Evolutionary conservation across 2,329 filamentous ascomycete genomes (phyloP), one percentile per base, ranked within the genome.

Genomic region (Aureobasidium uvarum): DNA sequence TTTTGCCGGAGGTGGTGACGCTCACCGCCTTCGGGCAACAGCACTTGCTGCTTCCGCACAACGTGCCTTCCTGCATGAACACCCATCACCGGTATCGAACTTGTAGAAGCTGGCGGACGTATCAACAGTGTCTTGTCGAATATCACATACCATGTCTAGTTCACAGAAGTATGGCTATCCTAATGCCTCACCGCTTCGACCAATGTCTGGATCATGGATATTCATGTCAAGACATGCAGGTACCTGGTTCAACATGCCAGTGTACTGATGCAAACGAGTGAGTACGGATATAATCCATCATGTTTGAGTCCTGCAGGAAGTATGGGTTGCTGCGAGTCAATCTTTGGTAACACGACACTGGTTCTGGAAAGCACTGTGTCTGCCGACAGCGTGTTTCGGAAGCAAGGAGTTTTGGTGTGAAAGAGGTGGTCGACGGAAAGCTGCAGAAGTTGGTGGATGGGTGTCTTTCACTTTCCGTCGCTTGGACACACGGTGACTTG

Each of bases 21-120:
- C 25, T 46, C 55, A 59, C 55, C 41, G 55, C 55, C 55, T 59
- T 20, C 28, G 55, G 55, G 18, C 41, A 36, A 18, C 55, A 36
- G 41, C 55, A 46, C 28, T 41, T 41, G 38, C 39, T 43, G 38
- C 8, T 14, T 46, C 23, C 18, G 25, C n/a, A 55, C 52, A 58
- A 46, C 55, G 36, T 46, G 55, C 41, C 39, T 43, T 43, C n/a
- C 55, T 16, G 25, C 39, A 59, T 33, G 25, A 46, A n/a, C 23
- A 14, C 6, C 5, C 16, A 28, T 13, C 31, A 13, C 13, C 10
- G 20, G 16, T 5, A 20, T 7, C 20, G 36, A 3, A 36, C 25
- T 51, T 33, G 28, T 54, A 50, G 25, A 31, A 36, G 18, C 10
- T 13, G 28, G 31, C 2, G 31, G 8, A 20, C 2, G 2, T 8